Evolutionary conservation across 2,329 filamentous ascomycete genomes (phyloP), one percentile per base, ranked within the genome.

Genomic region (Pleurostoma richardsiae): DNA sequence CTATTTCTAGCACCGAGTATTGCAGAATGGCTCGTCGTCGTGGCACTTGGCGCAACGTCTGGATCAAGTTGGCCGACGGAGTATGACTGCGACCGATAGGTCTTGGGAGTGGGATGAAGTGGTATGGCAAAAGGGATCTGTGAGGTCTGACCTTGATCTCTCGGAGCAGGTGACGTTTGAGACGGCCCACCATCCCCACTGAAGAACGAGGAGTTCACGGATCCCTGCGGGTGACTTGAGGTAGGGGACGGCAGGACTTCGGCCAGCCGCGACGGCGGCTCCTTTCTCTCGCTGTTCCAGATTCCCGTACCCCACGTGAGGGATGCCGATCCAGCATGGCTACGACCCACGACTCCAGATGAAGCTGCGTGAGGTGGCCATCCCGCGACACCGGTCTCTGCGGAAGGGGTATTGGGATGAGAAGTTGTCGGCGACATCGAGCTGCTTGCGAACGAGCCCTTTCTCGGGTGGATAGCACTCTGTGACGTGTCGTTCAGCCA

Each of bases 81-180:
- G 66, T 97, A 97, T 4, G 94, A 97, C 65, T 96, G 90, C 5
- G 94, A 99, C 40, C 94, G 85, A 58, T 95, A 94, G 1, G 89
- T 90, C 66, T 97, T 97, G 2, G 88, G 88, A 0, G 89, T 94
- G 1, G 92, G 90, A 52, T 95, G 88, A 26, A 95, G 74, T 4
- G 90, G 90, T 54, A 95, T 95, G 5, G 88, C 79, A 59, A 95
- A 95, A 1, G 90, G 88, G 45, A 95, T 87, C 52, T 92, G 82
- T 55, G 75, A 66, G 51, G 79, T 84, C 39, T 72, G 71, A 31
- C 65, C 76, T 56, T 64, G 76, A 55, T 78, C 79, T 60, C 73
- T 74, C 41, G 71, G 73, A 47, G 66, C 71, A 41, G 72, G 72
- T 33, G 78, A 76, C 0, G 73, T 71, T 55, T 80, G 77, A 10